Evolutionary conservation across 2,329 filamentous ascomycete species (phyloP), one percentile per base, ranked within the genome.

Genomic region (Penicillium paneum): DNA sequence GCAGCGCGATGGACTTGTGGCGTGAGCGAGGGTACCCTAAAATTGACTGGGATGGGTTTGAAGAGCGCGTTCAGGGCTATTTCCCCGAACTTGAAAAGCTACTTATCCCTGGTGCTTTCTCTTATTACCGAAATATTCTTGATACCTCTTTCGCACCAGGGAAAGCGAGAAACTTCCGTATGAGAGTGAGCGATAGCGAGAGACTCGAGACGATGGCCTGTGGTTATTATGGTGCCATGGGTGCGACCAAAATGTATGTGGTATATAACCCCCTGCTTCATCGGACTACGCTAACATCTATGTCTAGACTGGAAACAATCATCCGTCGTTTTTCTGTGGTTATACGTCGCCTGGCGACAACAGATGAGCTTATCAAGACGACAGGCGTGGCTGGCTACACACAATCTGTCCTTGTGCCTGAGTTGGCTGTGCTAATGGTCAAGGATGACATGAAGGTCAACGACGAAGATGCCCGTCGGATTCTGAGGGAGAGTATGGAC

Each of bases 221-320:
- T 10, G 91, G 91, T 0, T 96, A 96, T 72, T 96, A 96, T 72
- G 91, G 91, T 1, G 82, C 86, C 3, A 82, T 86, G 19, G 91
- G 91, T 1, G 79, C 88, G 48, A 83, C 83, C 45, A 74, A 82
- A 48, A 90, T 96, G 81, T 88, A 84, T 53, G 61, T 38, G 8
- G 5, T 28, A 26, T 38, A 36, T 31, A 21, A 17, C 10, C 8
- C 13, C n/a, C 6, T 38, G 4, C 3, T 12, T 10, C 10, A 26
- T 15, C 8, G 1, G 0, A 10, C 8, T 12, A 8, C 1, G 19
- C 40, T 56, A 56, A 58, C 26, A 11, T 15, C 13, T 48, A 1
- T 40, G 12, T 31, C 13, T 45, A 79, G 77, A 71, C 56, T 76
- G 47, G 67, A 90, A 64, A 82, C 81, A 51, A 81, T 91, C 35